phyloP scores from a whole-genome alignment of 805 yeast species.

The Metschnikowia chrysomelidarum region DNA sequence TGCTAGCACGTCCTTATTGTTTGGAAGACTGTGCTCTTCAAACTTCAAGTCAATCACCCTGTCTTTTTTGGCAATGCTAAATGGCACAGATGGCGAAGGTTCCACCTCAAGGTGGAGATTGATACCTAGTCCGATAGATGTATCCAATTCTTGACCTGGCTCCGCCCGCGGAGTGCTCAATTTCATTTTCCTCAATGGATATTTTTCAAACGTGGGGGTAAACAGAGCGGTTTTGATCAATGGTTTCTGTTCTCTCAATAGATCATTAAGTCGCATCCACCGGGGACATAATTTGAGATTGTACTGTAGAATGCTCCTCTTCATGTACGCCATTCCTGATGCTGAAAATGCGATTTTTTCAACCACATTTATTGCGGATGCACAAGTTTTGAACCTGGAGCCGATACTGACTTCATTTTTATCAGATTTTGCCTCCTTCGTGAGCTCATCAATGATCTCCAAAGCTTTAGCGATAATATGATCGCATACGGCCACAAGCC shows the following conservation, averaged over 20 bases:
- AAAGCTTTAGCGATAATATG: conserved; percentile 12
- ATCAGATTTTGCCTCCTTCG: conserved; percentile 10
- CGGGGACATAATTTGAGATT: conserved; percentile 12
- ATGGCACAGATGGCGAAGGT: conserved; percentile 28
- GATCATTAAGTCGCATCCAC: conserved; percentile 13
- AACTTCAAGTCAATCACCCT: conserved; percentile 25
- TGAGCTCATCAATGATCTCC: conserved; percentile 5
- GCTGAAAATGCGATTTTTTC: conserved; percentile 29
- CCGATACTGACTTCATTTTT: conserved; percentile 29
- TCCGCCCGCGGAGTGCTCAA: conserved; percentile 10
- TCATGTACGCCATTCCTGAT: conserved; percentile 5
- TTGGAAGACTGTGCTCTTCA: conserved; percentile 9
- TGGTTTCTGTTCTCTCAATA: conserved; percentile 2
- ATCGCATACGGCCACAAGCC: conserved; percentile 10
- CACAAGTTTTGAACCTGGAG: conserved; percentile 35
- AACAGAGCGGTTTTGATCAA: neutral
- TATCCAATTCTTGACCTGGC: neutral
- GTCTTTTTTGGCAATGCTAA: conserved; percentile 31
- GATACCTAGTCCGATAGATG: conserved; percentile 26
- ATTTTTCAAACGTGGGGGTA: too few relatives aligned
- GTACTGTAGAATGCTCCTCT: conserved; percentile 4
- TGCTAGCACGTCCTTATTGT: conserved; percentile 8
- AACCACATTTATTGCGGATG: conserved; percentile 36
- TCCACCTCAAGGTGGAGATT: conserved; percentile 29
- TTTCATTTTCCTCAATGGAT: conserved; percentile 2